Percentiles rank a stretch among this genome's conserved stretches.
Evolutionary conservation across 169 alveolate species (phyloP).

Genomic region (Cryptosporidium canis): DNA sequence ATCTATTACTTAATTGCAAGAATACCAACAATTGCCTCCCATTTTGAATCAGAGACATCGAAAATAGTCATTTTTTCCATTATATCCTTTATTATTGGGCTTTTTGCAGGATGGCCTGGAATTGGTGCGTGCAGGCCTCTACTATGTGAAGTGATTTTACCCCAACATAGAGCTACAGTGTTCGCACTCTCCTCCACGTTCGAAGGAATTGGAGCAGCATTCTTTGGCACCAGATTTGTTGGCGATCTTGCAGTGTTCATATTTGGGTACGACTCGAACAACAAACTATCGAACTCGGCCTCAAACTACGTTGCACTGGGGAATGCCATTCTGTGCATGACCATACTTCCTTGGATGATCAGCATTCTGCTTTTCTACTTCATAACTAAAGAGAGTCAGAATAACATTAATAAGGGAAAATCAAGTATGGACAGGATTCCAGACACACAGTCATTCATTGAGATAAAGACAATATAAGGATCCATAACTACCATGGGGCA

Average conservation of each 20-base stretch:
- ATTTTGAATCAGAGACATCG: not conserved
- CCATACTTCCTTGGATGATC: constrained; percentile 38
- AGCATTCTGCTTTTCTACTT: constrained; percentile 49
- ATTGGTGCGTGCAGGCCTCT: constrained; percentile 66
- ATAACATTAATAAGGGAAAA: not conserved
- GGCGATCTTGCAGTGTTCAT: constrained; percentile 48
- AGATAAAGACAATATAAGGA: not conserved
- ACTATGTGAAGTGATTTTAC: constrained; percentile 49
- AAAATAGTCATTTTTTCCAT: constrained; percentile 4
- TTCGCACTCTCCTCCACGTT: constrained; percentile 57
- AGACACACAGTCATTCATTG: not conserved
- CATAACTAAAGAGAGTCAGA: not conserved
- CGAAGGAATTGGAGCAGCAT: constrained; percentile 63
- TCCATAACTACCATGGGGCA: not conserved
- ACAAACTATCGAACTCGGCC: not conserved
- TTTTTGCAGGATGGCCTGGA: constrained; percentile 71
- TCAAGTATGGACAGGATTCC: constrained; percentile 24
- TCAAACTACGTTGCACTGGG: constrained; percentile 38
- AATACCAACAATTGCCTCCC: constrained; percentile 16
- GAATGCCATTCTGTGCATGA: constrained; percentile 65
- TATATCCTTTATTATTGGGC: constrained; percentile 37
- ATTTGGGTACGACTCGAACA: constrained; percentile 26
- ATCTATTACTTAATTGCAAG: not conserved
- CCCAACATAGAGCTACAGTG: constrained; percentile 68
- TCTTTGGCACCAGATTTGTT: constrained; percentile 62